Evolutionary conservation across 2,329 filamentous ascomycete genomes (phyloP).

Genomic region (Exophiala sideris): DNA sequence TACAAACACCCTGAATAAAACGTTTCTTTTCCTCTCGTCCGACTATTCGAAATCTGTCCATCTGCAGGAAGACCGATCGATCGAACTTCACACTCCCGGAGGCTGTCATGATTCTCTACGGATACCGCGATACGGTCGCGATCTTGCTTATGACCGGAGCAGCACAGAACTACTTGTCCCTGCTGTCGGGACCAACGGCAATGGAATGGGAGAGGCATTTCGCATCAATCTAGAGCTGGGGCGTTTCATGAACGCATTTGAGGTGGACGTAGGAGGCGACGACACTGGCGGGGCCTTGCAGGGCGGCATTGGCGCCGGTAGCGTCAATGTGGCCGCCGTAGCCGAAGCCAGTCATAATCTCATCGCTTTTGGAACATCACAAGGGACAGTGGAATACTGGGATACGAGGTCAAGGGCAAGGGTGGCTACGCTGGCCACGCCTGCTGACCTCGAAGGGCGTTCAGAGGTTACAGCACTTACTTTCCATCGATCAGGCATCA

Average conservation of each 20-base stretch:
- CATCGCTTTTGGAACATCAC: constrained; percentile 85
- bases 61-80: constrained; percentile 81
- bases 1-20: constrained; percentile 86
- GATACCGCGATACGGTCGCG: constrained; percentile 87
- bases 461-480: constrained; percentile 79
- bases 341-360: constrained; percentile 88
- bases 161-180: constrained; percentile 84
- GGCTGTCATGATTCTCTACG: constrained; percentile 87
- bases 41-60: constrained; percentile 96
- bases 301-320: constrained; percentile 78
- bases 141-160: constrained; percentile 77
- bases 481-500: constrained; percentile 79
- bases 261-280: constrained; percentile 84
- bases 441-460: constrained; percentile 38
- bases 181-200: constrained; percentile 78
- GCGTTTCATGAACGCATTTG: constrained; percentile 90
- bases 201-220: constrained; percentile 89
- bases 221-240: constrained; percentile 87
- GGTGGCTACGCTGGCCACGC: constrained; percentile 69
- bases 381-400: constrained; percentile 97
- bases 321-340: constrained; percentile 81
- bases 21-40: constrained; percentile 79
- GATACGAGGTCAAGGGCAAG: constrained; percentile 80
- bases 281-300: constrained; percentile 78
- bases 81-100: constrained; percentile 89